A percentile compares a stretch with the other conserved stretches of the same genome.
These are phyloP conservation scores for Phytophthora tubulina DNA, from an alignment of 352 stramenopile genomes.

Conservation along the genomic window DNA sequence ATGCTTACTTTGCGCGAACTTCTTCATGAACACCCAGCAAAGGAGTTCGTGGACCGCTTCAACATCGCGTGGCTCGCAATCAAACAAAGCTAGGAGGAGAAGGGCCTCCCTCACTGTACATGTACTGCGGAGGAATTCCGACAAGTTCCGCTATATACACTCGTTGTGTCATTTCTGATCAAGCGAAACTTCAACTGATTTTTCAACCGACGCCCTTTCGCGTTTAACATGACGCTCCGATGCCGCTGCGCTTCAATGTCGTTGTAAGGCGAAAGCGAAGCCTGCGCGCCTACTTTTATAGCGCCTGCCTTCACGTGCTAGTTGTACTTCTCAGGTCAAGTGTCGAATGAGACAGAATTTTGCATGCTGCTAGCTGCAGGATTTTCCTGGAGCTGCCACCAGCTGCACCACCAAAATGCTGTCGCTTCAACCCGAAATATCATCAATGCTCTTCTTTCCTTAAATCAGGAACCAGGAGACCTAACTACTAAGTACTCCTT, in stretches of 20 bases:
- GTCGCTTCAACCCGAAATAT: not conserved
- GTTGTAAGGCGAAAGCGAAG: no score
- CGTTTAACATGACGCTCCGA: not conserved
- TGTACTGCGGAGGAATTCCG: not conserved
- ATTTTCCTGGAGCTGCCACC: not conserved
- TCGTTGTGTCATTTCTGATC: slow-evolving; percentile 6
- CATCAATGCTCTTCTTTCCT: slow-evolving; percentile 4
- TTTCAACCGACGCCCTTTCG: slow-evolving; percentile 13
- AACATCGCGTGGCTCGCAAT: slow-evolving; percentile 17
- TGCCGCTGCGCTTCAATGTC: not conserved
- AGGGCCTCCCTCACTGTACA: not conserved
- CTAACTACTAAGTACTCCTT: not conserved
- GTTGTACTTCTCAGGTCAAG: not conserved
- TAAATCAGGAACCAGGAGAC: not conserved
- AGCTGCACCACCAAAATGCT: not conserved
- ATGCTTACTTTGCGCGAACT: not conserved
- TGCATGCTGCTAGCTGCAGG: not conserved
- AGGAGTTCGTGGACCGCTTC: slow-evolving; percentile 9
- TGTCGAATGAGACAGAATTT: no score
- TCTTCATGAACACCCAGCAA: slow-evolving; percentile 14
- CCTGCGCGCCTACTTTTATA: no score
- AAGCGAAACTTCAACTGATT: not conserved
- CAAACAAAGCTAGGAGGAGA: not conserved
- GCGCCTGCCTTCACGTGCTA: no score
- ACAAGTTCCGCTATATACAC: not conserved